Evolutionary conservation across 2,329 filamentous ascomycete genomes (phyloP), one percentile per base, ranked within the genome.

Genomic region (Pseudocercospora pini-densiflorae): DNA sequence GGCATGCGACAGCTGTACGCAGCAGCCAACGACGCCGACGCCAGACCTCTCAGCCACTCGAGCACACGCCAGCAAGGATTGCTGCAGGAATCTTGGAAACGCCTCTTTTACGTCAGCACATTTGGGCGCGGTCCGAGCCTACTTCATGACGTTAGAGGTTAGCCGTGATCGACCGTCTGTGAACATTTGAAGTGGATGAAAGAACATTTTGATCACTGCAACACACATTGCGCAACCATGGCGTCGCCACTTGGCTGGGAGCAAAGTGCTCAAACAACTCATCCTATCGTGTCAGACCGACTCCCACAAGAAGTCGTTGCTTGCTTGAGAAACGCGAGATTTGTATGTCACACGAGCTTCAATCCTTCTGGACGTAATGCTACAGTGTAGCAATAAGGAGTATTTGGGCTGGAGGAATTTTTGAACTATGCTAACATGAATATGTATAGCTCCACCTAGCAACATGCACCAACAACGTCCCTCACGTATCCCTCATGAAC

Each of bases 401-500:
- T n/a, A n/a, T n/a, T n/a, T n/a, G n/a, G n/a, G n/a, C n/a, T n/a
- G n/a, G n/a, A n/a, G n/a, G n/a, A n/a, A n/a, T n/a, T n/a, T n/a
- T n/a, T n/a, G n/a, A n/a, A n/a, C n/a, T n/a, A n/a, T n/a, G n/a
- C 53, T 55, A 16, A 55, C 45, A 64, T 31, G 31, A 16, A 54
- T 40, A 43, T 16, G 21, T 16, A 55, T 67, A 97, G 93, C 92
- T 99, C 72, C 95, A 99, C 80, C 90, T 99, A 61, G 94, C 95
- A 73, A 99, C 95, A 64, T 96, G 92, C 79, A 89, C 89, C 73
- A 86, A 91, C 72, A 91, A 95, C 75, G 85, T 89, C 70, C 95
- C 95, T 9, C 93, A 98, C 79, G 92, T 98, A 71, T 96, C 93
- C 43, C 88, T 99, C 71, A 99, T 99, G 95, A 97, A 97, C 84